Evolutionary conservation across 495 filamentous ascomycete genomes (phyloP), one percentile per base, ranked within the genome.

Genomic region (Antarctomyces pellizariae): DNA sequence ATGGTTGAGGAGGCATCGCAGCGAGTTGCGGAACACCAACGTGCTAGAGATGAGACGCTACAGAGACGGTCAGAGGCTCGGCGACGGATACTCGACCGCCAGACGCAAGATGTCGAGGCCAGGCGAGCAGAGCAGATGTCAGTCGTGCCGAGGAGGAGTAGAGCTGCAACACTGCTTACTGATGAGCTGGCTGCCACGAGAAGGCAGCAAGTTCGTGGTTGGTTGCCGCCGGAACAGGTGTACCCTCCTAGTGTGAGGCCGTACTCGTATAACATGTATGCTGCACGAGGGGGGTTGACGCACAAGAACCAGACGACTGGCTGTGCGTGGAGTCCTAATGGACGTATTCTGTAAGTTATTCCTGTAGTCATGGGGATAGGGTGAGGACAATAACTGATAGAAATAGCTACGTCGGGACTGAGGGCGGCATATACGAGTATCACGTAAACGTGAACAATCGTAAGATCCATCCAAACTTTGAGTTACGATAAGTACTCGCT

Each of bases 361-460:
- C 7, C 9, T 27, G 11, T 12, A 18, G 22, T 25, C 10, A 9
- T 22, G 7, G 16, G 13, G 15, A 25, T 30, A n/a, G 4, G 16
- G 16, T 24, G 31, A 8, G 9, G 22, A 25, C 8, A 26, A 27
- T 3, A 16, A 25, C 37, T 44, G 30, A 43, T 17, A 2, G 18
- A 12, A 25, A 3, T 25, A 78, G 75, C 32, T 79, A 69, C 36
- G 56, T 75, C 37, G 75, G 61, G n/a, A 73, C 72, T 2, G 57
- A 75, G 28, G 58, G 72, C 26, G 75, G 75, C 11, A 72, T 83
- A 10, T 71, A 75, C 32, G 70, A 80, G 45, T 75, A 67, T 34
- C 56, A 57, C 13, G 52, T 80, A 30, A 72, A 83, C 39, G 41
- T 67, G 12, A 42, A 56, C n/a, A 59, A 63, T 26, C 57, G 74